phyloP scores from a whole-genome alignment of 768 basidiomycete genomes.

The Pleurotus ostreatus region DNA sequence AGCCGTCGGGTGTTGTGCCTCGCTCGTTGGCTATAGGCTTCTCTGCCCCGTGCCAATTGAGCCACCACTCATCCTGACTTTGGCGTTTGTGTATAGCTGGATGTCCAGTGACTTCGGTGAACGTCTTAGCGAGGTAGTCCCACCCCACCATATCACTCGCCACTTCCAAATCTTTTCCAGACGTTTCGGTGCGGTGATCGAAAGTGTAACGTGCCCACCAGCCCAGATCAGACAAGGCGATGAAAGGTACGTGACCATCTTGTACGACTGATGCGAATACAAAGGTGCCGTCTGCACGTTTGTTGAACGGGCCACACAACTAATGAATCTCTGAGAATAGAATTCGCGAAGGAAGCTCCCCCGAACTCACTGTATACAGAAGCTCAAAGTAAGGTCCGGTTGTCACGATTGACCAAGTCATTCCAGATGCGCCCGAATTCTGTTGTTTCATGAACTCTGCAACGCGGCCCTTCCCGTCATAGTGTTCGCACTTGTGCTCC shows the following conservation, averaged over 20 bases:
- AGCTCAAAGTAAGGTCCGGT: slow-evolving; percentile 40
- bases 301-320: slow-evolving; percentile 30
- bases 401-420: slow-evolving; percentile 33
- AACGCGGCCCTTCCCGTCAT: slow-evolving; percentile 38
- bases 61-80: slow-evolving; percentile 29
- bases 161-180: slow-evolving; percentile 31
- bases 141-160: slow-evolving; percentile 33
- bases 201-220: slow-evolving; percentile 38
- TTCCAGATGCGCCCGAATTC: slow-evolving; percentile 22
- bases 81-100: slow-evolving; percentile 28
- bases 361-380: slow-evolving; percentile 28
- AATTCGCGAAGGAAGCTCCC: not conserved
- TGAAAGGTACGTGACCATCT: slow-evolving; percentile 33
- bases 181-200: slow-evolving; percentile 29
- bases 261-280: slow-evolving; percentile 33
- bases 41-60: slow-evolving; percentile 22
- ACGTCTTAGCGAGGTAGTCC: slow-evolving; percentile 31
- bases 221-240: slow-evolving; percentile 34
- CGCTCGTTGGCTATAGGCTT: slow-evolving; percentile 26
- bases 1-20: slow-evolving; percentile 22
- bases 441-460: slow-evolving; percentile 34
- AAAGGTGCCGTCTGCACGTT: slow-evolving; percentile 33
- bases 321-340: slow-evolving; percentile 4
- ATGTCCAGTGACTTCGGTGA: slow-evolving; percentile 32
- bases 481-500: slow-evolving; percentile 32